Conservation (phyloP, 208 protist genomes). For the Trypanosoma melophagium region DNA sequence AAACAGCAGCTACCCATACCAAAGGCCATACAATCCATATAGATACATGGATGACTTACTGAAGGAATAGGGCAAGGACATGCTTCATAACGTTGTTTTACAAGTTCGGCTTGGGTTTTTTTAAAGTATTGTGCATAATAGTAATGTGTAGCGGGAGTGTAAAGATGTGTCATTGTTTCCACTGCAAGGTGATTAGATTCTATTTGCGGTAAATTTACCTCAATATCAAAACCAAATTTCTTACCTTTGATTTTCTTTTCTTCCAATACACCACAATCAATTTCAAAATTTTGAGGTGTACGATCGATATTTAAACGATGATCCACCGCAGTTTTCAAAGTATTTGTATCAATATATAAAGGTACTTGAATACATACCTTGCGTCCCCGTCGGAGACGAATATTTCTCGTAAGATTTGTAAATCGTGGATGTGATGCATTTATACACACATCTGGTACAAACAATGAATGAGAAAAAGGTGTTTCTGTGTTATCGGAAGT, state of each 20-base stretch:
- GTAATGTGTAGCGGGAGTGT: conserved; percentile 81
- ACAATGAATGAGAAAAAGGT: conserved; percentile 91
- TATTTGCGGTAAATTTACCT: not conserved
- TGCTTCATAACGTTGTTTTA: conserved; percentile 79
- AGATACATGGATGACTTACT: conserved; percentile 92
- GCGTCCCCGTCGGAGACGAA: conserved; percentile 91
- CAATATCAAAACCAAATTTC: conserved; percentile 36
- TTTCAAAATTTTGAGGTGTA: conserved; percentile 72
- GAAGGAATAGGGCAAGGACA: conserved; percentile 82
- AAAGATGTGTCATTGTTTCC: conserved; percentile 72
- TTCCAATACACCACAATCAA: conserved; percentile 51
- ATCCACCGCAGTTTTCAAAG: conserved; percentile 77
- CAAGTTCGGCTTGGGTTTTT: conserved; percentile 51
- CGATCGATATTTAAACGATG: conserved; percentile 79
- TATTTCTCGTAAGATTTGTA: conserved; percentile 95
- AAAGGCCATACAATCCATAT: conserved; percentile 99
- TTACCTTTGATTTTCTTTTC: conserved; percentile 47
- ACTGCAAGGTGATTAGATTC: conserved; percentile 35
- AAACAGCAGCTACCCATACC: conserved; percentile 98
- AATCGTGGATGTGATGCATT: conserved; percentile 97
- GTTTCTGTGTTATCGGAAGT: conserved; percentile 35
- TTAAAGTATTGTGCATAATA: conserved; percentile 93
- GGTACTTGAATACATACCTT: conserved; percentile 98
- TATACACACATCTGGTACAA: conserved; percentile 96
- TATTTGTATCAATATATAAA: conserved; percentile 93